phyloP scores from a whole-genome alignment of 305 asterid species.

The Rubia occidens region DNA sequence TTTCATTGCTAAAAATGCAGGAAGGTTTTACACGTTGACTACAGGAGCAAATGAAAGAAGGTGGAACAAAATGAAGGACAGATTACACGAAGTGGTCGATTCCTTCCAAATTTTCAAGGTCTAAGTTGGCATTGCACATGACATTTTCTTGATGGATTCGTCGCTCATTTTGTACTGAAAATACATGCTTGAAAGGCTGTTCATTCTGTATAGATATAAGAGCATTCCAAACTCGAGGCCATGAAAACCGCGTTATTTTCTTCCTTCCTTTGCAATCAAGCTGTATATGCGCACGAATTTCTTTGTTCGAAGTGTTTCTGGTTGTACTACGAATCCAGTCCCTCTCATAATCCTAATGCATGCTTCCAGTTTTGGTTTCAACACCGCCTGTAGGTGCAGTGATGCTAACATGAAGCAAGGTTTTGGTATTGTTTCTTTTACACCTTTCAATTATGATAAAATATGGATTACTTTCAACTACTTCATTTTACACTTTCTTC shows the following conservation, averaged over 20 bases:
- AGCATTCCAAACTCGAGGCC: conserved; percentile 4
- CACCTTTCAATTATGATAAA: too few relatives aligned
- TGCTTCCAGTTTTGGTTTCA: too few relatives aligned
- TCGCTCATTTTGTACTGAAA: neutral
- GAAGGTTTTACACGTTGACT: conserved; percentile 84
- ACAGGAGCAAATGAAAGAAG: conserved; percentile 90
- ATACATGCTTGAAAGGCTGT: conserved; percentile 25
- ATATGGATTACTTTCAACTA: too few relatives aligned
- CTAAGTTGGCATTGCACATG: conserved; percentile 17
- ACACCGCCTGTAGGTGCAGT: too few relatives aligned
- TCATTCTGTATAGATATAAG: conserved; percentile 38
- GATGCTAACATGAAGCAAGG: too few relatives aligned
- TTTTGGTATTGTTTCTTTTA: too few relatives aligned
- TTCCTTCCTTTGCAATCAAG: neutral
- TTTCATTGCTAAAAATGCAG: conserved; percentile 30
- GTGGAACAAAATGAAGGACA: conserved; percentile 90
- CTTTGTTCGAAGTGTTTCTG: neutral
- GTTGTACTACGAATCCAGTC: neutral
- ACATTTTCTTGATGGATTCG: conserved; percentile 9
- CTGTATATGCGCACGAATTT: neutral
- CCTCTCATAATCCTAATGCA: too few relatives aligned
- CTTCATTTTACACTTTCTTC: too few relatives aligned
- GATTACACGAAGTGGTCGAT: conserved; percentile 67
- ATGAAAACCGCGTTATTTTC: conserved; percentile 1
- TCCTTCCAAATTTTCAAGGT: conserved; percentile 73